Percentiles rank a stretch among this genome's conserved stretches.
These are phyloP conservation scores for Rhodomyrtus psidioides DNA, from an alignment of 441 rosid genomes.

Conservation along the genomic window DNA sequence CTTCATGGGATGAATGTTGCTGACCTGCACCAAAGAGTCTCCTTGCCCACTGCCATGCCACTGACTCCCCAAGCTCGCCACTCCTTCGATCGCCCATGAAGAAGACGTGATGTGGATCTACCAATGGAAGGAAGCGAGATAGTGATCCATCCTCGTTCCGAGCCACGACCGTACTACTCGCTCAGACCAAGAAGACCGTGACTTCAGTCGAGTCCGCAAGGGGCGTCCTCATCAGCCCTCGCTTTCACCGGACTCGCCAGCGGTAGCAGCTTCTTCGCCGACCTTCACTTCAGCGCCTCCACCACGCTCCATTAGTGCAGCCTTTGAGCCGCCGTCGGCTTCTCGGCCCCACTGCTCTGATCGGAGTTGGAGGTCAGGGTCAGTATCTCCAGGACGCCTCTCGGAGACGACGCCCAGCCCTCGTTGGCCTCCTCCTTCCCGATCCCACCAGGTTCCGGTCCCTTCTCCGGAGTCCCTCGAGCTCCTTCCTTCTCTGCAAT, in stretches of 20 bases:
- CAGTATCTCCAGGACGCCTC: slow-evolving; percentile 22
- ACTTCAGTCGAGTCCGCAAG: slow-evolving; percentile 13
- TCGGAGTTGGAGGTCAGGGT: background rate
- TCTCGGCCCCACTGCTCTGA: background rate
- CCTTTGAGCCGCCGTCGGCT: background rate
- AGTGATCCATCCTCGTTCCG: too few relatives aligned
- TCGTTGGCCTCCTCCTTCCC: background rate
- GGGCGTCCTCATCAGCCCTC: background rate
- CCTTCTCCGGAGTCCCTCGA: background rate
- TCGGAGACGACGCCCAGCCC: slow-evolving; percentile 1
- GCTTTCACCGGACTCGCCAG: background rate
- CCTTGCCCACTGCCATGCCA: too few relatives aligned
- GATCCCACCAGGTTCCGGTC: background rate
- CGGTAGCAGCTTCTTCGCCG: slow-evolving; percentile 19
- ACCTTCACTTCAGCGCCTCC: background rate
- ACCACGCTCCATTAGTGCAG: slow-evolving; percentile 5
- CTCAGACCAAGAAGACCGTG: too few relatives aligned
- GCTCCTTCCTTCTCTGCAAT: background rate
- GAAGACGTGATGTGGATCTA: too few relatives aligned
- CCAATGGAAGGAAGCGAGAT: too few relatives aligned
- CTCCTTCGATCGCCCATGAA: too few relatives aligned
- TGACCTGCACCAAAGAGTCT: too few relatives aligned
- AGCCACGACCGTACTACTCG: too few relatives aligned
- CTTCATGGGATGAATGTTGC: too few relatives aligned
- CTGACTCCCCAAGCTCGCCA: too few relatives aligned